phyloP scores from a whole-genome alignment of 2,329 filamentous ascomycete genomes.

The Neonectria coccinea region DNA sequence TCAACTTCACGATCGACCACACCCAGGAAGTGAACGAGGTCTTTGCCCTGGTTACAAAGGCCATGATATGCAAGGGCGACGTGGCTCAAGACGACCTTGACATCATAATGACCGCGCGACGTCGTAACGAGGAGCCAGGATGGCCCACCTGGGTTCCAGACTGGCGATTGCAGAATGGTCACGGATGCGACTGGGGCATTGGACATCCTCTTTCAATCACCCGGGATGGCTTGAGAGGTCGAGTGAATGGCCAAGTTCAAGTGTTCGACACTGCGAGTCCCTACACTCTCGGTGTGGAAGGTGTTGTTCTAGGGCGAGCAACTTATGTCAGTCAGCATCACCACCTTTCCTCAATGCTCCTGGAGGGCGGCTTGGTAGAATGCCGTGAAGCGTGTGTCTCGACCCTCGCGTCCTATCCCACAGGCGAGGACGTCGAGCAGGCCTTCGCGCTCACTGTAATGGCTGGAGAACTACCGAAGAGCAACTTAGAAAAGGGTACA shows the following conservation, averaged over 20 bases:
- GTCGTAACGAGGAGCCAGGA: slow-evolving; percentile 16
- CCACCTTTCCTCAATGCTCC: slow-evolving; percentile 28
- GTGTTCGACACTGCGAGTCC: slow-evolving; percentile 5
- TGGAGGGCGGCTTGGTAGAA: slow-evolving; percentile 3
- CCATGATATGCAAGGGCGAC: slow-evolving; percentile 24
- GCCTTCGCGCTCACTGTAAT: slow-evolving; percentile 30
- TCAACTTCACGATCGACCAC: slow-evolving; percentile 28
- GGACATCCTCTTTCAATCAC: slow-evolving; percentile 21
- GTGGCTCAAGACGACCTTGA: slow-evolving; percentile 17
- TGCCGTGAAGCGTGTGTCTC: slow-evolving; percentile 24
- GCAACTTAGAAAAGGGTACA: neutral
- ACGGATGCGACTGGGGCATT: slow-evolving; percentile 34
- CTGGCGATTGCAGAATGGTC: slow-evolving; percentile 33
- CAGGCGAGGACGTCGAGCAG: slow-evolving; percentile 28
- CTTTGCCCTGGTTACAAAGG: slow-evolving; percentile 28
- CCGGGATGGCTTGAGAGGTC: neutral
- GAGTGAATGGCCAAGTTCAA: slow-evolving; percentile 16
- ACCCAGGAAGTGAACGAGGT: slow-evolving; percentile 29
- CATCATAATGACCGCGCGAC: slow-evolving; percentile 33
- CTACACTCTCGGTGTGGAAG: slow-evolving; percentile 15
- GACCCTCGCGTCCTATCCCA: slow-evolving; percentile 26
- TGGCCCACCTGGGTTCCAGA: slow-evolving; percentile 41
- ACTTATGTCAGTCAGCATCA: slow-evolving; percentile 28
- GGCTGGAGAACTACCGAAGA: slow-evolving; percentile 23
- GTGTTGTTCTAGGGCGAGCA: slow-evolving; percentile 18